Conservation (phyloP, 2,329 filamentous ascomycete species). For the Monosporascus sp. region DNA sequence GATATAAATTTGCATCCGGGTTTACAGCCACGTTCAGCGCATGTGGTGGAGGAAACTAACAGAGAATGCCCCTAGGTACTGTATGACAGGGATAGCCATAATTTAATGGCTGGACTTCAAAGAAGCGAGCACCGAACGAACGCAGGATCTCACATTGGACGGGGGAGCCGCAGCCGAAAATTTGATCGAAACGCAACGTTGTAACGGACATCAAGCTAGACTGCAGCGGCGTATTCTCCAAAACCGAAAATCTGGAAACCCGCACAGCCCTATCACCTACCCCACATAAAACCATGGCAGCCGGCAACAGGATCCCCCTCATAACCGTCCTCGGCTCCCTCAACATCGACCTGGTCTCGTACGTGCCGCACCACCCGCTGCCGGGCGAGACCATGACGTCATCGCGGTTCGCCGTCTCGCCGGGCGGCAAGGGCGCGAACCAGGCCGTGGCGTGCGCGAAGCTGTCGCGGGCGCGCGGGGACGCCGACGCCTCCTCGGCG, state of each 20-base stretch:
- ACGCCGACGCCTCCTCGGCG: conserved; percentile 24
- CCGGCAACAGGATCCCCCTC: conserved; percentile 28
- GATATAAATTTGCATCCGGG: too few species aligned
- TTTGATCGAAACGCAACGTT: not conserved
- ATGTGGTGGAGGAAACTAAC: too few species aligned
- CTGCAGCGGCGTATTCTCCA: too few species aligned
- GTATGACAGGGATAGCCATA: too few species aligned
- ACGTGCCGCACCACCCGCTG: conserved; percentile 75
- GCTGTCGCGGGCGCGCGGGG: conserved; percentile 56
- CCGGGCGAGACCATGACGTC: conserved; percentile 86
- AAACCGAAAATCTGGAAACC: too few species aligned
- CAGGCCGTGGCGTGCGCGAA: conserved; percentile 87
- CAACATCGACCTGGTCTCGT: conserved; percentile 89
- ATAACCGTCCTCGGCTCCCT: conserved; percentile 89
- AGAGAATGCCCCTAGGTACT: too few species aligned
- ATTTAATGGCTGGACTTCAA: too few species aligned
- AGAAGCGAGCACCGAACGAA: too few species aligned
- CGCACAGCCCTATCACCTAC: not conserved
- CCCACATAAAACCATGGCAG: conserved; percentile 10
- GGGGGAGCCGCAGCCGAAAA: too few species aligned
- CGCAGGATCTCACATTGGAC: too few species aligned
- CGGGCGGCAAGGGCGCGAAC: conserved; percentile 93
- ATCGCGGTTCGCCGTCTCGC: conserved; percentile 69
- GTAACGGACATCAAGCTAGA: not conserved
- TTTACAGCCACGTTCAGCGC: too few species aligned